Conservation (phyloP, 768 basidiomycete species). For the Mycena rebaudengoi region DNA sequence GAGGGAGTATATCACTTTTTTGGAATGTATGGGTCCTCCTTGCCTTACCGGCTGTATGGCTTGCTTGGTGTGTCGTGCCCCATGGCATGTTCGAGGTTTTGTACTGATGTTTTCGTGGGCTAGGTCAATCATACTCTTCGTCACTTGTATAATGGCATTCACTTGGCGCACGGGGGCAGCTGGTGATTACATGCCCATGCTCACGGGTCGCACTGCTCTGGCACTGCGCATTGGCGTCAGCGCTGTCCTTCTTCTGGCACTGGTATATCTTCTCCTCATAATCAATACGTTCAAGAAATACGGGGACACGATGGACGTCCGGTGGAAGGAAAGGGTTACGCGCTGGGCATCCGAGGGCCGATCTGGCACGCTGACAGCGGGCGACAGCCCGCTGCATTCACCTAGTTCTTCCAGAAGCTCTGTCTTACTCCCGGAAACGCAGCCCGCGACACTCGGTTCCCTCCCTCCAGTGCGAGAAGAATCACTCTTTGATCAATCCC, state of each 20-base stretch:
- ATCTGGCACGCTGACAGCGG: too few species aligned
- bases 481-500: too few species aligned
- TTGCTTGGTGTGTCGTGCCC: conserved; percentile 50
- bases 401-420: too few species aligned
- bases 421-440: too few species aligned
- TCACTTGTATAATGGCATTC: conserved; percentile 55
- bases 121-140: conserved; percentile 59
- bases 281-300: conserved; percentile 54
- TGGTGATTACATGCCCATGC: conserved; percentile 33
- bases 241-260: conserved; percentile 48
- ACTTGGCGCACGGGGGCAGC: conserved; percentile 58
- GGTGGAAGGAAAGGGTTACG: conserved; percentile 15
- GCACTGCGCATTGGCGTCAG: conserved; percentile 53
- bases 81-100: background rate
- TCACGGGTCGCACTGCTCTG: conserved; percentile 40
- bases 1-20: background rate
- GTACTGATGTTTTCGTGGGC: background rate
- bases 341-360: too few species aligned
- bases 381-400: too few species aligned
- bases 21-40: conserved; percentile 68
- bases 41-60: conserved; percentile 61
- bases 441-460: too few species aligned
- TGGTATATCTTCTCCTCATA: conserved; percentile 53
- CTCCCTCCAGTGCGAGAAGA: too few species aligned
- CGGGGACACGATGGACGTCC: conserved; percentile 33